Conservation (phyloP, 2,329 filamentous ascomycete genomes). For the Orbilia oligospora region DNA sequence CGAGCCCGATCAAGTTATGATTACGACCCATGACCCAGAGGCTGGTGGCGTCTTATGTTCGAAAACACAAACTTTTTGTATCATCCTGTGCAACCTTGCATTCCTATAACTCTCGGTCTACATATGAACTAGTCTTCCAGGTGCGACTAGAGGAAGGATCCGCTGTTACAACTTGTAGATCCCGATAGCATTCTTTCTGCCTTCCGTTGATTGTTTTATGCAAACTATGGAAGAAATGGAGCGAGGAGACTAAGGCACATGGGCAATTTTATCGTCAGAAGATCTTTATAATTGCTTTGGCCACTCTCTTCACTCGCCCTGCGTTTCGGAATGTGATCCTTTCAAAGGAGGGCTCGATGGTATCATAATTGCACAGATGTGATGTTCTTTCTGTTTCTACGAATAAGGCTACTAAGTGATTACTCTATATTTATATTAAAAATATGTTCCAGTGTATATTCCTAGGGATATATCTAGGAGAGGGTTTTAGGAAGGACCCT, state of each 20-base stretch:
- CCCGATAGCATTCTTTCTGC: conserved; percentile 8
- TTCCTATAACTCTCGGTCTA: conserved; percentile 5
- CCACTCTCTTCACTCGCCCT: conserved; percentile 2
- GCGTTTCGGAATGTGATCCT: conserved; percentile 15
- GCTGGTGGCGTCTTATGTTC: background rate
- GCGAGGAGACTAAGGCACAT: conserved; percentile 24
- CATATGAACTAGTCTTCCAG: conserved; percentile 3
- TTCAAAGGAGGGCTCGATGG: conserved; percentile 24
- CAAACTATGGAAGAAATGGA: conserved; percentile 15
- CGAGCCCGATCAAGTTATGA: conserved; percentile 1
- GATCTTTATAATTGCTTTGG: conserved; percentile 4
- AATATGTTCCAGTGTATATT: background rate
- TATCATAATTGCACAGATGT: conserved; percentile 37
- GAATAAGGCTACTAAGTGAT: background rate
- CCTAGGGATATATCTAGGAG: background rate
- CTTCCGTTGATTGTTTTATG: conserved; percentile 22
- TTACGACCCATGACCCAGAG: background rate
- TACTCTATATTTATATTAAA: background rate
- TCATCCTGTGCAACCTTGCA: conserved; percentile 8
- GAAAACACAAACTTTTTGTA: conserved; percentile 21
- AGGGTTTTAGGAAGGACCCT: background rate
- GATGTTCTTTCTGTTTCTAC: conserved; percentile 9
- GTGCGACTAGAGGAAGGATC: background rate
- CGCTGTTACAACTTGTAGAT: conserved; percentile 8
- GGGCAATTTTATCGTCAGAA: background rate